Base-by-base conservation (phyloP, 2,329 filamentous ascomycete genomes). In the Aspergillus viridinutans region DNA sequence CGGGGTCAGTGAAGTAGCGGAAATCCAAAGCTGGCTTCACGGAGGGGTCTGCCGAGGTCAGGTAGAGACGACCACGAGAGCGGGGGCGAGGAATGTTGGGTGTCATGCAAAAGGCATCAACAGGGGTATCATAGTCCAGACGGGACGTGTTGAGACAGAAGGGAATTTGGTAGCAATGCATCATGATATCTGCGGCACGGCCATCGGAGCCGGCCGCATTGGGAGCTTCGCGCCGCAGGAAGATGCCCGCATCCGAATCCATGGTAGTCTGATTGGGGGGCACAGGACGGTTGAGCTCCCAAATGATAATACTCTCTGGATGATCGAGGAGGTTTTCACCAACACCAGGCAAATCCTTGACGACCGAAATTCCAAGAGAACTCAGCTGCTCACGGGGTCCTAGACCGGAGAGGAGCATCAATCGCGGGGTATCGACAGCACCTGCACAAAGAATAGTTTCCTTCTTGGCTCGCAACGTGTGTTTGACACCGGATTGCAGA, bases 111-210 rank as follows among this genome's bases (percentile, higher is more conserved):
- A 95, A 95, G 53, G 90, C 90, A 67, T 92, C 88, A 59, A 87
- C 78, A 50, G 84, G 84, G 43, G 79, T 79, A 67, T 86, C 84
- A 72, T 87, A 96, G 64, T 91, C 91, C 10, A 96, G 82, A 43
- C 90, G 86, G 55, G 83, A 78, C 1, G 91, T 96, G 82, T 96
- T 96, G 65, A 92, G 85, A 61, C 87, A 90, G 77, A 96, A 96
- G 54, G 91, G 91, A 64, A 96, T 95, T 77, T 96, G 92, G 80
- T 96, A 96, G 83, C 91, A 96, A 79, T 96, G 91, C 89, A 94
- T 94, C 92, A 96, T 96, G 68, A 95, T 78, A 70, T 96, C 92
- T 61, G 89, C 89, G 55, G 90, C 87, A 60, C 89, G 83, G 53
- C 88, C 88, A 65, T 95, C 90, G 61, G 78, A 77, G 56, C 83